A percentile compares a stretch with the other conserved stretches of the same genome.
phyloP scores from a whole-genome alignment of 176 grass and related monocot species.

The Cenchrus americanus region DNA sequence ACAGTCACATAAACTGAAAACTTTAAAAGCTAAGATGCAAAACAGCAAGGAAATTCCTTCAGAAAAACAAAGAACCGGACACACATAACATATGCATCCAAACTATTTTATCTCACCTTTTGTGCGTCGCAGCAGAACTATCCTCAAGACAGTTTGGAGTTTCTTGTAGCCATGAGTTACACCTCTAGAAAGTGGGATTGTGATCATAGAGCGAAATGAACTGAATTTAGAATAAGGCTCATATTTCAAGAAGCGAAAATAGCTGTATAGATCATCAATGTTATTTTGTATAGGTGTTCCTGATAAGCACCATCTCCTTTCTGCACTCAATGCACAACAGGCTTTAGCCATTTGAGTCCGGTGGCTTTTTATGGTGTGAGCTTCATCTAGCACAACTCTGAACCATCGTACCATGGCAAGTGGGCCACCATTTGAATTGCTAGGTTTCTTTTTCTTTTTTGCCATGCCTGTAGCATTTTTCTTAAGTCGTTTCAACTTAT shows the following conservation, averaged over 20 bases:
- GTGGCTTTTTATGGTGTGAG: slow-evolving; percentile 90
- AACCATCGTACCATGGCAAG: slow-evolving; percentile 93
- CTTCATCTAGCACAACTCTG: slow-evolving; percentile 92
- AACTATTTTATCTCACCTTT: slow-evolving; percentile 61
- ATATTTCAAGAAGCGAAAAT: slow-evolving; percentile 91
- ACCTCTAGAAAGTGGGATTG: slow-evolving; percentile 57
- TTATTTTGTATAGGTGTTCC: slow-evolving; percentile 90
- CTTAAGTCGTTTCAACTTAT: slow-evolving; percentile 45
- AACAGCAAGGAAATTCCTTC: not conserved
- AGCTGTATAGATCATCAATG: slow-evolving; percentile 87
- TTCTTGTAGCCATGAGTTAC: slow-evolving; percentile 72
- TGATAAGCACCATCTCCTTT: slow-evolving; percentile 94
- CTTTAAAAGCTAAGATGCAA: not conserved
- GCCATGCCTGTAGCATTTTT: slow-evolving; percentile 37
- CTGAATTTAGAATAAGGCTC: slow-evolving; percentile 68
- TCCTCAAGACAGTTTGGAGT: slow-evolving; percentile 84
- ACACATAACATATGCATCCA: slow-evolving; percentile 6
- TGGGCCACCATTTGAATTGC: slow-evolving; percentile 49
- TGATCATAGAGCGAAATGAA: slow-evolving; percentile 60
- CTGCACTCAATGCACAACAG: slow-evolving; percentile 70
- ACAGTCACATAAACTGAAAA: not conserved
- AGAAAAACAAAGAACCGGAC: not conserved
- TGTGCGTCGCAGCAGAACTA: slow-evolving; percentile 76
- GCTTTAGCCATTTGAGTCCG: slow-evolving; percentile 71
- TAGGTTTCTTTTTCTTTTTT: slow-evolving; percentile 54